Evolutionary conservation across 768 basidiomycete species (phyloP).

Genomic region (Russula olivacea): DNA sequence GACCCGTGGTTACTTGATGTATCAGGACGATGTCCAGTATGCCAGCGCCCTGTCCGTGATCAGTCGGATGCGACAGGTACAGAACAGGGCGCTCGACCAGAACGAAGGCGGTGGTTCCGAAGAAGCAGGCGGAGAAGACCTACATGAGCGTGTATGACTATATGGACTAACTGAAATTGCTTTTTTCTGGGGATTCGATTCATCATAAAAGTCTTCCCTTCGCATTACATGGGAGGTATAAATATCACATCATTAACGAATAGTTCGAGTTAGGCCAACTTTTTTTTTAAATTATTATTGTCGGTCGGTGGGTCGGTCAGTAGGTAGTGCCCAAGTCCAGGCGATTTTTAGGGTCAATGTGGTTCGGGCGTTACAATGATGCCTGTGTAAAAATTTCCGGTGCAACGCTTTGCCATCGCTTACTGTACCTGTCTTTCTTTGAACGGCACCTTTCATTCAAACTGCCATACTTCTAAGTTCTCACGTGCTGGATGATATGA

Average conservation of each 20-base stretch:
- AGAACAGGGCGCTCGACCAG: constrained; percentile 27
- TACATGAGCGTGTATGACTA: background rate
- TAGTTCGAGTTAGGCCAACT: background rate
- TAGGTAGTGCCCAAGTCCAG: too few relatives aligned
- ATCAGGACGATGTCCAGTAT: constrained; percentile 83
- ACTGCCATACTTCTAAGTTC: too few relatives aligned
- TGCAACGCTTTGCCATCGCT: too few relatives aligned
- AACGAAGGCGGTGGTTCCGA: constrained; percentile 23
- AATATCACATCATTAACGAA: background rate
- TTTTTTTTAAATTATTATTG: background rate
- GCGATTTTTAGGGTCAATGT: too few relatives aligned
- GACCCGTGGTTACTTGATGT: constrained; percentile 86
- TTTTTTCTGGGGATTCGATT: background rate
- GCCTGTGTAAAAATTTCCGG: too few relatives aligned
- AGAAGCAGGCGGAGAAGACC: constrained; percentile 15
- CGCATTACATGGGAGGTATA: background rate
- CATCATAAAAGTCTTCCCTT: background rate
- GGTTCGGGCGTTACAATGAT: too few relatives aligned
- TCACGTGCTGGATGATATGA: too few relatives aligned
- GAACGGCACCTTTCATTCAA: too few relatives aligned
- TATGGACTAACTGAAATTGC: background rate
- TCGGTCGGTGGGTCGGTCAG: too few relatives aligned
- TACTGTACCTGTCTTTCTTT: too few relatives aligned
- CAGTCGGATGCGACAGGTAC: constrained; percentile 32
- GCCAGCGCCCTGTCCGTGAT: constrained; percentile 66